Conservation (phyloP, 352 stramenopile species). For the Phytopythium aichiense region DNA sequence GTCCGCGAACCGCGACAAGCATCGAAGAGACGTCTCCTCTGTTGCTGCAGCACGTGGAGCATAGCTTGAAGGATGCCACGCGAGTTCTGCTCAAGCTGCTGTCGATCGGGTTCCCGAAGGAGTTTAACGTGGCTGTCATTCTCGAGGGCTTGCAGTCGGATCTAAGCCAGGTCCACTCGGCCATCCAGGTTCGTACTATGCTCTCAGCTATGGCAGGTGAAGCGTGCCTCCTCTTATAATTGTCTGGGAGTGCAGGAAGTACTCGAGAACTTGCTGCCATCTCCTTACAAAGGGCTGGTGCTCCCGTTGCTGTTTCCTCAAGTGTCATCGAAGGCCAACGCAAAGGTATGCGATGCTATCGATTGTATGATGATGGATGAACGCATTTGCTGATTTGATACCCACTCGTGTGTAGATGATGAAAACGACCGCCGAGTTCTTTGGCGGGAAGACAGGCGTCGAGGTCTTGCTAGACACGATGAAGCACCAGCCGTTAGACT, state of each 20-base stretch:
- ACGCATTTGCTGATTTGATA: too few relatives aligned
- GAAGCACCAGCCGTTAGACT: slow-evolving; percentile 50
- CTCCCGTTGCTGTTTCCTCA: slow-evolving; percentile 72
- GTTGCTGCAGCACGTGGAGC: slow-evolving; percentile 73
- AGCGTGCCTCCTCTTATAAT: not conserved
- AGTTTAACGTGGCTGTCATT: slow-evolving; percentile 81
- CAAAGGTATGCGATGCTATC: slow-evolving; percentile 30
- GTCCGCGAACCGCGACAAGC: slow-evolving; percentile 54
- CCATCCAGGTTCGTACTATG: slow-evolving; percentile 46
- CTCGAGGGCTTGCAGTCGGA: slow-evolving; percentile 76
- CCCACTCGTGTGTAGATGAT: slow-evolving; percentile 34
- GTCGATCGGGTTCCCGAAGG: slow-evolving; percentile 74
- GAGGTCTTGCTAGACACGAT: slow-evolving; percentile 73
- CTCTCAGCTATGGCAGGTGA: not conserved
- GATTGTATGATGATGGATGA: not conserved
- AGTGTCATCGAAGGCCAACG: slow-evolving; percentile 43
- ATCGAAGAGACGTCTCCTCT: slow-evolving; percentile 77
- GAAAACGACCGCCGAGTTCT: slow-evolving; percentile 42
- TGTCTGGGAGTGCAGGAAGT: slow-evolving; percentile 42
- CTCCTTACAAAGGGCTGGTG: slow-evolving; percentile 64
- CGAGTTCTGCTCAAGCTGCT: slow-evolving; percentile 76
- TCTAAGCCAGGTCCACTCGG: slow-evolving; percentile 63
- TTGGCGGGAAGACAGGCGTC: slow-evolving; percentile 42
- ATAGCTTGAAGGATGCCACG: slow-evolving; percentile 67
- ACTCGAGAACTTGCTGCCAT: slow-evolving; percentile 74